A percentile compares a stretch with the other conserved stretches of the same genome.
Evolutionary conservation across 2,329 filamentous ascomycete genomes (phyloP).

Genomic region (Penicillium brasilianum): DNA sequence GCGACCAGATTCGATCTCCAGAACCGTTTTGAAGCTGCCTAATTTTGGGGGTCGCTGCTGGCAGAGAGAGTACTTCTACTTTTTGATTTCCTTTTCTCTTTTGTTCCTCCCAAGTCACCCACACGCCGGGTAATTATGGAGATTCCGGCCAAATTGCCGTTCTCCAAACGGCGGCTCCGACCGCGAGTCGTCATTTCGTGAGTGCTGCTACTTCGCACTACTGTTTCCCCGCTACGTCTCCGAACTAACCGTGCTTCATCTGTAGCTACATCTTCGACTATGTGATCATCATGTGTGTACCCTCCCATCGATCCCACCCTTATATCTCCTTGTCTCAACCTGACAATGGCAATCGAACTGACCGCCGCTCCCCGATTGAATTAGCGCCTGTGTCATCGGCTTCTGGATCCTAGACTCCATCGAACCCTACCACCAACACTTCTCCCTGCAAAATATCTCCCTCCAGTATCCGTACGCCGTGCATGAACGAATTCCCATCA

Average conservation of each 20-base stretch:
- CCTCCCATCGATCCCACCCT: not conserved
- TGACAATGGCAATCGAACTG: constrained; percentile 11
- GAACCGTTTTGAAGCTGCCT: not conserved
- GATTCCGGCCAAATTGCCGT: constrained; percentile 53
- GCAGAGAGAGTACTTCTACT: not conserved
- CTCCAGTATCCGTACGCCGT: constrained; percentile 63
- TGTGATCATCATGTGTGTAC: constrained; percentile 62
- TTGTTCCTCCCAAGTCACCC: not conserved
- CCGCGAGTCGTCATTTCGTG: constrained; percentile 60
- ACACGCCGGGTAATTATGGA: constrained; percentile 20
- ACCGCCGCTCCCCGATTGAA: constrained; percentile 6
- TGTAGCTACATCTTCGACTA: constrained; percentile 63
- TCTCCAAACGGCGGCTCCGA: constrained; percentile 58
- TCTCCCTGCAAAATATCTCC: constrained; percentile 61
- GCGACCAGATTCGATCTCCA: constrained; percentile 5
- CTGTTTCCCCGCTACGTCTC: not conserved
- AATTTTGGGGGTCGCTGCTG: not conserved
- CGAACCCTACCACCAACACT: constrained; percentile 63
- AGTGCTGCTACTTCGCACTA: constrained; percentile 29
- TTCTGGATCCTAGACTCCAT: constrained; percentile 60
- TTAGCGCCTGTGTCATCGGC: constrained; percentile 56
- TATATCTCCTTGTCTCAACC: not conserved
- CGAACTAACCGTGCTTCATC: not conserved
- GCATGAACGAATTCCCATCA: constrained; percentile 60
- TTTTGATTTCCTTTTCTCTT: not conserved